These are phyloP conservation scores for Triangularia verruculosa DNA, from an alignment of 2,329 filamentous ascomycete species.

Conservation along the genomic window DNA sequence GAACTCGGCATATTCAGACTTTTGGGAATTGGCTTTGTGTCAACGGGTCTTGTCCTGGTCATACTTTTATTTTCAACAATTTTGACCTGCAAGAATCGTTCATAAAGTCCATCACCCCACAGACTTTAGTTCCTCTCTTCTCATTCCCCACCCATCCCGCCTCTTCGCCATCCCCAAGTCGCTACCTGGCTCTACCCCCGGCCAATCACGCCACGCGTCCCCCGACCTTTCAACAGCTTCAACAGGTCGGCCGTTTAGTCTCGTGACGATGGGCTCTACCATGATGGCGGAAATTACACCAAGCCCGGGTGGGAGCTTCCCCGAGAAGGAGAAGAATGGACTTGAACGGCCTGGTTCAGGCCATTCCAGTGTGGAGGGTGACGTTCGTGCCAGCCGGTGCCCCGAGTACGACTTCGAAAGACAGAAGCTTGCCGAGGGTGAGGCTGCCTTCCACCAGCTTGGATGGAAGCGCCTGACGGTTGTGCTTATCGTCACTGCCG, in stretches of 20 bases:
- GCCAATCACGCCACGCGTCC: not conserved
- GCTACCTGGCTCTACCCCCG: not conserved
- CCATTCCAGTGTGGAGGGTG: conserved; percentile 17
- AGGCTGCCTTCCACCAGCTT: conserved; percentile 50
- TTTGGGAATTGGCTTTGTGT: conserved; percentile 14
- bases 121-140: conserved; percentile 5
- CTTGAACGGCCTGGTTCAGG: conserved; percentile 4
- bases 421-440: conserved; percentile 44
- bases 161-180: conserved; percentile 12
- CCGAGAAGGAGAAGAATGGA: conserved; percentile 14
- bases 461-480: conserved; percentile 57
- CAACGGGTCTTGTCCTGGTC: conserved; percentile 11
- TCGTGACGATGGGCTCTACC: not conserved
- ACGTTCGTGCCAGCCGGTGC: conserved; percentile 14
- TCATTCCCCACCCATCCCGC: conserved; percentile 3
- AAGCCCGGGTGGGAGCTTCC: not conserved
- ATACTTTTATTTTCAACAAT: not conserved
- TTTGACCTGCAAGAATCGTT: not conserved
- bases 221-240: not conserved
- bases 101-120: conserved; percentile 15
- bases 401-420: conserved; percentile 41
- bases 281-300: conserved; percentile 16
- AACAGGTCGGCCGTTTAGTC: not conserved
- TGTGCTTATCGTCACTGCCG: conserved; percentile 55
- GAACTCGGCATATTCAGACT: not conserved